These are phyloP conservation scores for Coemansia reversa DNA, from an alignment of 192 early-diverging fungal species.

Conservation along the genomic window DNA sequence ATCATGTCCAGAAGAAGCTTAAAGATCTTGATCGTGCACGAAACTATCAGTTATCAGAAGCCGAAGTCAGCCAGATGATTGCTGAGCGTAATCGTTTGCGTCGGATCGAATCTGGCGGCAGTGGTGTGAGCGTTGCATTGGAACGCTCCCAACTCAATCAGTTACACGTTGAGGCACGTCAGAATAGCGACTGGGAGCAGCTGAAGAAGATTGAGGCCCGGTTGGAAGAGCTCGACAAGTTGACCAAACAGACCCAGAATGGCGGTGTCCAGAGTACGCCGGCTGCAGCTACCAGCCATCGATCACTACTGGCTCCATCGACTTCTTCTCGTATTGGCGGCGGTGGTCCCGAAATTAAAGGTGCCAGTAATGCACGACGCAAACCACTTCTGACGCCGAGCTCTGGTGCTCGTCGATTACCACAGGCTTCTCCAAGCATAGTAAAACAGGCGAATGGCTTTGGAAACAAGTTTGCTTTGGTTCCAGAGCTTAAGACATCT, in stretches of 20 bases:
- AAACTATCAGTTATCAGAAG: conserved; percentile 60
- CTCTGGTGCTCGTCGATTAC: conserved; percentile 2
- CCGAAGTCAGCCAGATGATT: conserved; percentile 68
- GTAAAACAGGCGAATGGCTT: not conserved
- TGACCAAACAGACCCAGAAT: conserved; percentile 13
- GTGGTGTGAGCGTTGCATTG: conserved; percentile 35
- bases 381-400: conserved; percentile 26
- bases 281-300: conserved; percentile 1
- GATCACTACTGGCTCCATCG: conserved; percentile 37
- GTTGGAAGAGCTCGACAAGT: conserved; percentile 33
- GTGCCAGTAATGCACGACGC: conserved; percentile 2
- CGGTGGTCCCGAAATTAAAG: conserved; percentile 13
- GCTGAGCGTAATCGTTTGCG: conserved; percentile 56
- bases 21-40: conserved; percentile 59
- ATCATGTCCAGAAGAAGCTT: conserved; percentile 57
- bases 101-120: conserved; percentile 25
- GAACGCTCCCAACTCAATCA: conserved; percentile 57
- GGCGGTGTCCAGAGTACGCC: not conserved
- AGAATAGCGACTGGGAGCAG: conserved; percentile 53
- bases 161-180: conserved; percentile 53
- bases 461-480: conserved; percentile 25
- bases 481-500: conserved; percentile 18
- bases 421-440: conserved; percentile 2
- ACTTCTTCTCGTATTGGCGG: conserved; percentile 15
- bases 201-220: conserved; percentile 45